These are phyloP conservation scores for Dryas integrifolia DNA, from an alignment of 331 rosid species.

Conservation along the genomic window DNA sequence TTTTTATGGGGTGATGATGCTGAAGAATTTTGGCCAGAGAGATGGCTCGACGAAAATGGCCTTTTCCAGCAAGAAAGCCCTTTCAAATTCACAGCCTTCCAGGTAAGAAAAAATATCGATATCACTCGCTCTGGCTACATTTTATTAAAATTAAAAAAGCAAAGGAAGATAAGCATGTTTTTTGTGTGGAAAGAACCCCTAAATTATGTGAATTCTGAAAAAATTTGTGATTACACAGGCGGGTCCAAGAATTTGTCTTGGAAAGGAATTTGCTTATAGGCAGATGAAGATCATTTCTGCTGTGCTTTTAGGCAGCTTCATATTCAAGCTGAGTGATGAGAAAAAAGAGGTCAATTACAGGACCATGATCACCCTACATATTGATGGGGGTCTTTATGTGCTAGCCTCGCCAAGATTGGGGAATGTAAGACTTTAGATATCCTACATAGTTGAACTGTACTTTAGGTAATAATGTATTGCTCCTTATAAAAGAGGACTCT, in stretches of 20 bases:
- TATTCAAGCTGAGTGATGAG: constrained; percentile 20
- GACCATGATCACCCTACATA: constrained; percentile 1
- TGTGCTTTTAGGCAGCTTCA: constrained; percentile 11
- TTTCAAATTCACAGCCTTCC: constrained; percentile 27
- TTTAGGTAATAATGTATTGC: neutral
- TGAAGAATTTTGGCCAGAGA: constrained; percentile 24
- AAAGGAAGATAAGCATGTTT: neutral
- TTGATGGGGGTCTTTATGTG: constrained; percentile 9
- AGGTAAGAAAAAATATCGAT: constrained; percentile 1
- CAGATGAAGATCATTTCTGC: constrained; percentile 14
- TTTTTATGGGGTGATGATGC: constrained; percentile 25
- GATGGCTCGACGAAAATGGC: constrained; percentile 24
- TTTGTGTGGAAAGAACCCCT: too few relatives aligned
- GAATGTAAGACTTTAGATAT: neutral
- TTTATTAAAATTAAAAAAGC: neutral
- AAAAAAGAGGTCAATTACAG: neutral
- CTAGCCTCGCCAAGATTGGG: neutral
- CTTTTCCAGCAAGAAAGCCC: constrained; percentile 21
- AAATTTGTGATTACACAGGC: neutral
- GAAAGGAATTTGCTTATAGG: constrained; percentile 16
- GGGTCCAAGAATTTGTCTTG: constrained; percentile 22
- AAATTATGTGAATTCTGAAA: neutral
- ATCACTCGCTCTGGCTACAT: neutral
- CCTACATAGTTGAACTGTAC: too few relatives aligned
- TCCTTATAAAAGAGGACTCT: too few relatives aligned